Evolutionary conservation across 768 basidiomycete species (phyloP).

Genomic region (Mycena haematopus): DNA sequence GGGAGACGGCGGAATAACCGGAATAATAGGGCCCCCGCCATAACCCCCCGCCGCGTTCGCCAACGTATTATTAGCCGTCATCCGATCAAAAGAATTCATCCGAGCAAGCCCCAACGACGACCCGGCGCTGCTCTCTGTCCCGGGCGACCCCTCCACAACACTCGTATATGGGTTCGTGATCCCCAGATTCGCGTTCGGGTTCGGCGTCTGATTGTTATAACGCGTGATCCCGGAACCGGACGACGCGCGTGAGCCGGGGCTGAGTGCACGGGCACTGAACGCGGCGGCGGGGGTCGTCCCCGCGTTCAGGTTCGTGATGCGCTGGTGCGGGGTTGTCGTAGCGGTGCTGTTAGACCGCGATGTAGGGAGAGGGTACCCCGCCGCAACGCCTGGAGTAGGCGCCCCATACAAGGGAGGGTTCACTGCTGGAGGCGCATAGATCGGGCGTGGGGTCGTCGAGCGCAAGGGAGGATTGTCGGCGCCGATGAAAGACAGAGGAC

Average conservation of each 20-base stretch:
- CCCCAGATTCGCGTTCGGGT: constrained; percentile 22
- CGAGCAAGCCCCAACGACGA: constrained; percentile 8
- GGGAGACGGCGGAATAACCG: constrained; percentile 21
- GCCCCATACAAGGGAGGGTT: not conserved
- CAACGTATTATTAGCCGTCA: constrained; percentile 13
- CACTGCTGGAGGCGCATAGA: constrained; percentile 8
- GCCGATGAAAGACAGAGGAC: constrained; percentile 4
- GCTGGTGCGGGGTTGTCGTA: constrained; percentile 10
- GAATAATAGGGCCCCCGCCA: not conserved
- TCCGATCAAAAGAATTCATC: constrained; percentile 5
- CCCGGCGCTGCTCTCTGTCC: not conserved
- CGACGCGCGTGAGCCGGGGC: constrained; percentile 13
- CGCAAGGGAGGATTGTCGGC: not conserved
- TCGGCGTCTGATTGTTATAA: constrained; percentile 19
- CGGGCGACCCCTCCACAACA: constrained; percentile 1
- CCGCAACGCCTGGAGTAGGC: constrained; percentile 9
- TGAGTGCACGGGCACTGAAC: constrained; percentile 3
- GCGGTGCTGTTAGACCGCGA: constrained; percentile 19
- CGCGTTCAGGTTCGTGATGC: constrained; percentile 8
- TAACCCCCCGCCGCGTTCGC: constrained; percentile 4
- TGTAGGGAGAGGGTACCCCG: constrained; percentile 16
- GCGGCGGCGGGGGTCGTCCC: constrained; percentile 17
- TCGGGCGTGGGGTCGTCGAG: constrained; percentile 16
- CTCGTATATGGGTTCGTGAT: constrained; percentile 25
- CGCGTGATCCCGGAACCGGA: constrained; percentile 5